These are phyloP conservation scores for Alnus glutinosa DNA, from an alignment of 306 rosid genomes.

Conservation along the genomic window DNA sequence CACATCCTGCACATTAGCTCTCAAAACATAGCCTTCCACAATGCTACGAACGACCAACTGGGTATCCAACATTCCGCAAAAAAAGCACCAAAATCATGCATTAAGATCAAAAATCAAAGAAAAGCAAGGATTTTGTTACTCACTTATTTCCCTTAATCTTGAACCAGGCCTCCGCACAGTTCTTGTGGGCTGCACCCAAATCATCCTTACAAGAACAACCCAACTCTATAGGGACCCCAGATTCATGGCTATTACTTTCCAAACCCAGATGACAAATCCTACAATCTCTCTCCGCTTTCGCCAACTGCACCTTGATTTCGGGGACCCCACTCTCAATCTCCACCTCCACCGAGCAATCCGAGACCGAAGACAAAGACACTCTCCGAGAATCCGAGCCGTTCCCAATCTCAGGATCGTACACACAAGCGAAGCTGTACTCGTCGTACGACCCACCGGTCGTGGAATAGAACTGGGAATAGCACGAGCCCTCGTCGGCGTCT, in stretches of 20 bases:
- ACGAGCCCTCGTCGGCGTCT: slow-evolving; percentile 87
- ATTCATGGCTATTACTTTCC: slow-evolving; percentile 89
- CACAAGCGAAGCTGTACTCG: slow-evolving; percentile 66
- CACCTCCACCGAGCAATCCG: slow-evolving; percentile 63
- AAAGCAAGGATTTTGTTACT: slow-evolving; percentile 37
- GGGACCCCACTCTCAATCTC: slow-evolving; percentile 60
- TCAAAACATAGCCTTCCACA: neutral
- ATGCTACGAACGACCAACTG: neutral
- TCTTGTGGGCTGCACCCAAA: slow-evolving; percentile 84
- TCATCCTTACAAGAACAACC: slow-evolving; percentile 97
- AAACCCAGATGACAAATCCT: slow-evolving; percentile 97
- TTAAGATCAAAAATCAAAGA: slow-evolving; percentile 12
- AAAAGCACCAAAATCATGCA: neutral
- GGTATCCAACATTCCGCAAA: neutral
- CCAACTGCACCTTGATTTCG: slow-evolving; percentile 82
- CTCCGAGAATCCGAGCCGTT: slow-evolving; percentile 50
- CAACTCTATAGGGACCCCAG: slow-evolving; percentile 80
- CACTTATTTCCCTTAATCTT: slow-evolving; percentile 91
- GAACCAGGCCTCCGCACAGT: slow-evolving; percentile 98
- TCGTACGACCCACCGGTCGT: slow-evolving; percentile 89
- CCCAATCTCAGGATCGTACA: slow-evolving; percentile 48
- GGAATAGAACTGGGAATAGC: slow-evolving; percentile 83
- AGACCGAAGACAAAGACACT: slow-evolving; percentile 72
- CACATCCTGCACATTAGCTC: neutral
- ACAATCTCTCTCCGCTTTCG: slow-evolving; percentile 79